Base-by-base conservation (phyloP, 2,329 filamentous ascomycete genomes). In the Colletotrichum lupini region DNA sequence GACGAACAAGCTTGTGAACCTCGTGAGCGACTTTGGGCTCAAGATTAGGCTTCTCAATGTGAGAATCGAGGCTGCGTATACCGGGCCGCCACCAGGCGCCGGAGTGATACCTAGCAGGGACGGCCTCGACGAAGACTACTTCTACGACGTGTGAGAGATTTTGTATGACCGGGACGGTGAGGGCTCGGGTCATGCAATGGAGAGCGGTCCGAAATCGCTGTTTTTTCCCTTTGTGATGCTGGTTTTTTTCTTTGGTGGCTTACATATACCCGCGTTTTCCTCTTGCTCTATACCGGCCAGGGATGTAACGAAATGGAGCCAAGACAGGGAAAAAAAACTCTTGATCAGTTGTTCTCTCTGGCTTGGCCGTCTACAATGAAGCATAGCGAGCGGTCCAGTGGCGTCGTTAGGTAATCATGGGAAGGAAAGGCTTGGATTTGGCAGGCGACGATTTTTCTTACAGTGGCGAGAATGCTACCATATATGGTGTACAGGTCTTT, bases 1-100 rank as follows among this genome's bases (percentile, higher is more conserved):
- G 84, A 98, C 97, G 46, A 96, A 93, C 80, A 97, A 97, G 82
- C 85, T 98, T 74, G 92, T 98, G 67, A 91, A 92, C 68, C 85
- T 98, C 78, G 94, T 98, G 73, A 92, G 92, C 79, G 94, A 97
- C 77, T 98, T 98, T 80, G 95, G 97, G 5, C 85, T 98, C 75
- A 97, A 97, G 86, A 97, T 99, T 75, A 88, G 97, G 53, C 84
- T 99, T 80, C 86, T 99, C 77, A 99, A 98, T 82, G 93, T 99
- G 55, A 88, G 95, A 68, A 93, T 95, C 84, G 95, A 98, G 81
- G 93, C 90, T 63, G 87, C 87, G 6, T 90, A 97, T 80, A 89
- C 92, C 58, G 91, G 90, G 28, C 90, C 90, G 66, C 87, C 87
- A 64, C 88, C 88, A n/a, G 93, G 93, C 53, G 91, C 91, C 5